Evolutionary conservation across 805 yeast species (phyloP).

Genomic region (Candida succiphila): DNA sequence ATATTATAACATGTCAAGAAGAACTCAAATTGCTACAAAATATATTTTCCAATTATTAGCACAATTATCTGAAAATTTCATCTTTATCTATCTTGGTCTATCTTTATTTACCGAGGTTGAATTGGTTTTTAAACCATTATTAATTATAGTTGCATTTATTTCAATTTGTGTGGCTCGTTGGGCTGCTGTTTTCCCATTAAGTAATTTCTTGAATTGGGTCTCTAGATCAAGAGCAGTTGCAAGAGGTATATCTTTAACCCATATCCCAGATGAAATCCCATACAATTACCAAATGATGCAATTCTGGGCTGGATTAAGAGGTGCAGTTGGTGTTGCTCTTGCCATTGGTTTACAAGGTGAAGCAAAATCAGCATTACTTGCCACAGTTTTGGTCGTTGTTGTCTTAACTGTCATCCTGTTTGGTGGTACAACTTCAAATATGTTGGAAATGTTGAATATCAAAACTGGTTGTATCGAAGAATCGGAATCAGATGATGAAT

Average conservation of each 20-base stretch:
- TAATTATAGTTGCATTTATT: conserved; percentile 81
- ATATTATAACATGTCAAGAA: conserved; percentile 91
- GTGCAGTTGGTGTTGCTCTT: conserved; percentile 98
- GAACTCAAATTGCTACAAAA: conserved; percentile 94
- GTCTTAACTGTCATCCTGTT: conserved; percentile 91
- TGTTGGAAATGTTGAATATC: conserved; percentile 91
- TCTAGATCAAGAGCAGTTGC: conserved; percentile 50
- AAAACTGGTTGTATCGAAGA: conserved; percentile 86
- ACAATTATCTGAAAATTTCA: conserved; percentile 91
- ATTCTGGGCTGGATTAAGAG: conserved; percentile 98
- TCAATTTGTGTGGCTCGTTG: conserved; percentile 93
- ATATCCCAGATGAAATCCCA: conserved; percentile 77
- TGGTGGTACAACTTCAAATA: conserved; percentile 98
- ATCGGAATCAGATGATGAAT: conserved; percentile 83
- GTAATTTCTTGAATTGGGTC: conserved; percentile 74
- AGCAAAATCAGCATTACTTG: conserved; percentile 75
- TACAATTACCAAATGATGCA: conserved; percentile 97
- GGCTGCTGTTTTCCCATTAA: conserved; percentile 95
- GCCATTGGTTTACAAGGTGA: conserved; percentile 98
- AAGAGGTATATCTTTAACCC: conserved; percentile 25
- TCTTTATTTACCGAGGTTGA: conserved; percentile 95
- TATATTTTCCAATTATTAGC: conserved; percentile 92
- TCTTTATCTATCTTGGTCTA: conserved; percentile 88
- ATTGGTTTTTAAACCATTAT: conserved; percentile 84
- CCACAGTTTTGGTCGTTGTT: conserved; percentile 94